These are phyloP conservation scores for Russula griseocarnosa DNA, from an alignment of 768 basidiomycete species.

Conservation along the genomic window DNA sequence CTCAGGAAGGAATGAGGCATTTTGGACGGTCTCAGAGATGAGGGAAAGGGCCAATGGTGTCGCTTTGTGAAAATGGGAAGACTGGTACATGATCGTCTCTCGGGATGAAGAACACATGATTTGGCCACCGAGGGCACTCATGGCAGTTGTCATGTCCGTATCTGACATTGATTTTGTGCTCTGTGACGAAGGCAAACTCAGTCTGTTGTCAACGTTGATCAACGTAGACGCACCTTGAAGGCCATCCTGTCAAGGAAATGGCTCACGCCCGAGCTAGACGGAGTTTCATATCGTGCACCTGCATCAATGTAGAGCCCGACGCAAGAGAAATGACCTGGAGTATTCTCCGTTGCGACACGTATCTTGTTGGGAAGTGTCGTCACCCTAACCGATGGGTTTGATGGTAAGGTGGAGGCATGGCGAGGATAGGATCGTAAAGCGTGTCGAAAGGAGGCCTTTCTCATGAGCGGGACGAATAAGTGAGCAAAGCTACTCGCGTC, in stretches of 20 bases:
- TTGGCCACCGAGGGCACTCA: conserved; percentile 85
- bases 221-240: conserved; percentile 67
- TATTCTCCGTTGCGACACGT: conserved; percentile 84
- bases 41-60: conserved; percentile 81
- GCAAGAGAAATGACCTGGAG: conserved; percentile 91
- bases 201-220: conserved; percentile 6
- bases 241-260: conserved; percentile 96
- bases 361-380: conserved; percentile 91
- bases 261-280: conserved; percentile 69
- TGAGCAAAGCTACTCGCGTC: no score
- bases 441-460: conserved; percentile 17
- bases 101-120: conserved; percentile 87
- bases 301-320: conserved; percentile 93
- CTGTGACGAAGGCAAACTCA: conserved; percentile 39
- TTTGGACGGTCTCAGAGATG: conserved; percentile 85
- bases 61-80: conserved; percentile 82
- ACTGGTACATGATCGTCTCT: conserved; percentile 97
- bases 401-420: conserved; percentile 20
- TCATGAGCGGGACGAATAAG: conserved; percentile 11
- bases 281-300: conserved; percentile 83
- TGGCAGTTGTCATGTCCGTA: conserved; percentile 73
- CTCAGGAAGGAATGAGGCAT: conserved; percentile 67
- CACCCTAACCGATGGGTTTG: conserved; percentile 47
- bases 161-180: conserved; percentile 67
- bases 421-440: conserved; percentile 22